Evolutionary conservation across 208 protist species (phyloP), one percentile per base, ranked within the genome.

Genomic region (Leishmania martiniquensis): DNA sequence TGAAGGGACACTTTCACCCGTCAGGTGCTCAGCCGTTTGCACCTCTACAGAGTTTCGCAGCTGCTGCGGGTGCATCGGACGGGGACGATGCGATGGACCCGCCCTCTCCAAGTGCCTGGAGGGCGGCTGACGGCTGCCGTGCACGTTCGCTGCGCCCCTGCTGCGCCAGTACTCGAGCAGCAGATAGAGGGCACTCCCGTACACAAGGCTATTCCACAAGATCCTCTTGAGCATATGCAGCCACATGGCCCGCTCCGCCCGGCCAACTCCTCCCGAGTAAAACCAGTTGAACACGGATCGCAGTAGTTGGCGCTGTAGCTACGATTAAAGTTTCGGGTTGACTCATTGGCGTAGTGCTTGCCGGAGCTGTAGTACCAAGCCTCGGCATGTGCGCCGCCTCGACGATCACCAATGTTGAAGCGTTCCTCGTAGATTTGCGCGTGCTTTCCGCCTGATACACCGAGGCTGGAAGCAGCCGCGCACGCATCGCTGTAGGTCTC

Each of bases 301-400:
- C 57, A 44, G 80, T 76, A 88, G 12, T 82, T 82, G 29, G 81
- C 77, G 1, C 6, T 54, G 66, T 82, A 87, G 17, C 76, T 69
- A 10, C 88, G 82, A 75, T 88, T 88, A 57, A 89, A 89, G 63
- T 84, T 75, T 17, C 83, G 77, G 13, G 85, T 89, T 7, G 83
- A 86, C 32, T 79, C 75, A 67, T 91, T 91, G 34, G 68, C 72
- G 34, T 73, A 68, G 25, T 32, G 49, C 29, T 37, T 52, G 42
- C 65, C 73, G 29, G 75, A 69, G 47, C 67, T 76, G 73, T 80
- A 86, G 74, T 76, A 77, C 66, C 69, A 76, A 51, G 68, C 63
- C 12, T 63, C n/a, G 3, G 32, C 68, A 13, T 82, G 29, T 4
- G 62, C 29, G 34, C 49, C 37, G 37, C 60, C 22, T 15, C 51